Evolutionary conservation across 164 flowering plant species (phyloP), one percentile per base, ranked within the genome.

Genomic region (Magnolia changhungtana): DNA sequence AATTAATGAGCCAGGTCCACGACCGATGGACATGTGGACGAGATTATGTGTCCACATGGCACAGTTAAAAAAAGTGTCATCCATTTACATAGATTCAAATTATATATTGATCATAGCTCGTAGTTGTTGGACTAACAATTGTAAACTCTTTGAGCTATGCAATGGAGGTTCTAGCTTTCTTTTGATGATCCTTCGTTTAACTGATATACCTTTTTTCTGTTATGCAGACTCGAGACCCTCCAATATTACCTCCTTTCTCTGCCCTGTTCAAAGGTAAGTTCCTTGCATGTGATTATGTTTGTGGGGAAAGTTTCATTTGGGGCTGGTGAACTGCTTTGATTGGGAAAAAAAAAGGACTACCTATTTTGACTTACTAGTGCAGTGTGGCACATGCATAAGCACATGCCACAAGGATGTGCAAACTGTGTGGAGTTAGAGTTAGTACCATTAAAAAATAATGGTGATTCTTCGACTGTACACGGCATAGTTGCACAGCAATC

Each of bases 171-270:
- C 61, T 14, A 55, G 61, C 61, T 55, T 55, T 55, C 61, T 55
- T 55, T 55, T 55, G 61, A 19, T 55, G 61, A 55, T 55, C 61
- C 18, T 55, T 55, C 3, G 18, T 16, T 55, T 11, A 4, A 16
- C 37, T 72, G 5, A 75, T 64, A 45, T 67, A 18, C 63, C 78
- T 37, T 14, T 23, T 20, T 73, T 69, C 78, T 71, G 16, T 76
- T 52, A 61, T 84, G 84, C 92, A 91, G 95, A 88, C 87, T 75
- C 85, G 91, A 64, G 72, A 85, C 58, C 89, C 92, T 79, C 95
- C 90, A 13, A 88, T 91, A 79, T 81, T 91, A 79, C 95, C 95
- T 81, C 89, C 95, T 64, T 89, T 91, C 71, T 83, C 88, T 79
- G 84, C 70, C 7, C 65, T 91, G 67, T 74, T 89, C 31, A 86